Conservation (phyloP, 495 filamentous ascomycete genomes). For the Apiosordaria backusii region DNA sequence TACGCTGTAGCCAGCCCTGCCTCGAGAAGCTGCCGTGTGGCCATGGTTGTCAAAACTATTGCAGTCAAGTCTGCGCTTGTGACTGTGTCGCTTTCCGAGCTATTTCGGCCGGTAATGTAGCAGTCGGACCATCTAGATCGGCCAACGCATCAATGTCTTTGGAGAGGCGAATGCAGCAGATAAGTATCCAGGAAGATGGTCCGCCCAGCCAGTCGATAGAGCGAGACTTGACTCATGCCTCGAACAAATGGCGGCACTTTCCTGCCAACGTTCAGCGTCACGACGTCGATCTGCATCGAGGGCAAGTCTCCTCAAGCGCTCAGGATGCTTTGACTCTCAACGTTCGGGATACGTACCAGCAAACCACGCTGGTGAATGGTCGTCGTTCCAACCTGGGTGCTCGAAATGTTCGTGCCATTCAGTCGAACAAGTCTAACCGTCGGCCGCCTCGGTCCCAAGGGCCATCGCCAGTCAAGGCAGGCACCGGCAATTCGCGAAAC, state of each 20-base stretch:
- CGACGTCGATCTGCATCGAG: constrained; percentile 3
- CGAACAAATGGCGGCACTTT: background rate
- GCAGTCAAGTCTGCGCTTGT: constrained; percentile 41
- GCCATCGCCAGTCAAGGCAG: background rate
- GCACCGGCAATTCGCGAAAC: background rate
- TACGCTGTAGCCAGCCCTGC: constrained; percentile 67
- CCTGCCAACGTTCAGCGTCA: background rate
- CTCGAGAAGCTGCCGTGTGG: constrained; percentile 57
- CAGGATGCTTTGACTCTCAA: background rate
- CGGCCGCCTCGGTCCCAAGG: background rate
- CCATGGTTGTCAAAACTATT: constrained; percentile 49
- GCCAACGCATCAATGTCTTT: constrained; percentile 7
- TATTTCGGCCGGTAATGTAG: background rate
- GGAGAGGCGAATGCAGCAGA: constrained; percentile 12
- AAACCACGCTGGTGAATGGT: constrained; percentile 13
- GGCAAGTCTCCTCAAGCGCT: background rate
- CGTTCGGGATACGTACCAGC: constrained; percentile 18
- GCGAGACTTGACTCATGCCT: background rate
- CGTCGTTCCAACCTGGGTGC: constrained; percentile 1
- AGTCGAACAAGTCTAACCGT: background rate
- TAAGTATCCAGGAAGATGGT: background rate
- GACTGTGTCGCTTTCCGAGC: constrained; percentile 28
- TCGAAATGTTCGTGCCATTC: constrained; percentile 5
- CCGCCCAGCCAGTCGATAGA: background rate
- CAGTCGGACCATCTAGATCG: background rate